Percentiles rank a stretch among this genome's conserved stretches.
Conservation (phyloP, 2,329 filamentous ascomycete genomes). For the Byssothecium circinans region DNA sequence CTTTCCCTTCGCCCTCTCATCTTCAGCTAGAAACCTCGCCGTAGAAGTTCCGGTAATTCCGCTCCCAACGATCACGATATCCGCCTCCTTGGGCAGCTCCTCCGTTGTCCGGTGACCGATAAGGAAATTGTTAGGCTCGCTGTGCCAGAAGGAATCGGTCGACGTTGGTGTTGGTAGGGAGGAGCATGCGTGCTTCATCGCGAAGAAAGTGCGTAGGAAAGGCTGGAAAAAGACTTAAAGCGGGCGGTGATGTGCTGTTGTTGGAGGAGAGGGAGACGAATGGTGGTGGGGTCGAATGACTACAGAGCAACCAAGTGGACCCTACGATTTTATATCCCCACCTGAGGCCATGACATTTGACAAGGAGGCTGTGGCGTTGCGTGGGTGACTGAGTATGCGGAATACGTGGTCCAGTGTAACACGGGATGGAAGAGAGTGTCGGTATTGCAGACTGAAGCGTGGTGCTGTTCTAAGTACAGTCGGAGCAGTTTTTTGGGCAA, state of each 20-base stretch:
- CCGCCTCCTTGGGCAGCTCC: conserved; percentile 62
- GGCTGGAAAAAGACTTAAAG: conserved; percentile 1
- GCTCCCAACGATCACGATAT: conserved; percentile 72
- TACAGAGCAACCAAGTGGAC: neutral
- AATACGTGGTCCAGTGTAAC: neutral
- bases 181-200: conserved; percentile 38
- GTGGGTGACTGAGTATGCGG: neutral
- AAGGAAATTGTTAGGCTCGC: conserved; percentile 64
- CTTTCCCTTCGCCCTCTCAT: conserved; percentile 48
- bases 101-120: conserved; percentile 68
- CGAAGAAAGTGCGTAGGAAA: conserved; percentile 7
- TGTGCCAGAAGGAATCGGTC: conserved; percentile 73
- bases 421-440: neutral
- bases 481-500: conserved; percentile 1
- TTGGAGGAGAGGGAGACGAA: neutral
- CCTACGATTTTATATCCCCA: conserved; percentile 1
- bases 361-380: neutral
- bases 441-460: neutral
- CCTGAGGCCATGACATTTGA: neutral
- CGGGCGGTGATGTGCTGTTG: neutral
- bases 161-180: conserved; percentile 62
- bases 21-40: conserved; percentile 61
- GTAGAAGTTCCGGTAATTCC: conserved; percentile 77
- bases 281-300: neutral
- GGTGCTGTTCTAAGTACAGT: neutral